These are phyloP conservation scores for Sporopachydermia quercuum DNA, from an alignment of 805 yeast genomes.

Conservation along the genomic window DNA sequence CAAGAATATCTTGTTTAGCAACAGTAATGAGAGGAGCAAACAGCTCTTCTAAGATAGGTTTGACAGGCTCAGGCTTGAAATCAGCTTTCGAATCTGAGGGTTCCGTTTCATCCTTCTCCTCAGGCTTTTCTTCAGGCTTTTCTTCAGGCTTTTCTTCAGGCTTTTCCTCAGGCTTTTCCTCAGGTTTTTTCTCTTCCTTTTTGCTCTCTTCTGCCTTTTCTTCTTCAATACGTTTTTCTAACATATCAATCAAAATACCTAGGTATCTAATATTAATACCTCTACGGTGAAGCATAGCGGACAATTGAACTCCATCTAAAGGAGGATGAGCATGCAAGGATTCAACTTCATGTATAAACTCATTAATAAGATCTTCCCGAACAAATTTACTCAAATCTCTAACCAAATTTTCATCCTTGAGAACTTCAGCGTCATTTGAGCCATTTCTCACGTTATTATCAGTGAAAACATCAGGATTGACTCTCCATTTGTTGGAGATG, in stretches of 20 bases:
- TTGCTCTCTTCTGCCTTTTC: conserved; percentile 21
- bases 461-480: conserved; percentile 71
- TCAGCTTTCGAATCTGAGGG: conserved; percentile 21
- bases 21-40: conserved; percentile 33
- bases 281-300: conserved; percentile 49
- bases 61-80: conserved; percentile 27
- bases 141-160: conserved; percentile 17
- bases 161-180: conserved; percentile 19
- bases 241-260: conserved; percentile 29
- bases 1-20: conserved; percentile 52
- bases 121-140: conserved; percentile 20
- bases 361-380: conserved; percentile 42
- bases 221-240: conserved; percentile 21
- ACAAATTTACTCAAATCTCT: conserved; percentile 57
- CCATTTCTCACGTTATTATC: conserved; percentile 20
- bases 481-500: conserved; percentile 36
- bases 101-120: conserved; percentile 18
- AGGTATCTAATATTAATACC: conserved; percentile 88
- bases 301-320: conserved; percentile 66
- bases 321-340: conserved; percentile 43
- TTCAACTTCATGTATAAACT: conserved; percentile 40
- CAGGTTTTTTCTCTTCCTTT: conserved; percentile 18
- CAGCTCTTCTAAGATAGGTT: conserved; percentile 15
- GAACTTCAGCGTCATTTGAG: conserved; percentile 21
- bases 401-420: conserved; percentile 47